Base-by-base conservation (phyloP, 1,284 basidiomycete species). In the Melampsora larici-populina region DNA sequence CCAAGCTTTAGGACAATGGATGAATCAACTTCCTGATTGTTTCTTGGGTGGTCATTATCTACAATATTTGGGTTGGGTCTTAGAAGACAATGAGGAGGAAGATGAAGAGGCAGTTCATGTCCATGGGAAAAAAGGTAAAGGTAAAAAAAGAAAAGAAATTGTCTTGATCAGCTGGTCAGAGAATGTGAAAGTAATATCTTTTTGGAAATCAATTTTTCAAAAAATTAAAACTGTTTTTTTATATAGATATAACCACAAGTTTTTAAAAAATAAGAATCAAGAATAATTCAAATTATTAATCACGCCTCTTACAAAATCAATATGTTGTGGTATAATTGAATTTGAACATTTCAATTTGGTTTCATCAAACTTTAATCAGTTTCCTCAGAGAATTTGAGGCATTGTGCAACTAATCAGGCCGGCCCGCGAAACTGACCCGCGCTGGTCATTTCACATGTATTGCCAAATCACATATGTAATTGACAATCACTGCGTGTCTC, bases 61-160 rank as follows among this genome's bases (percentile, higher is more conserved):
- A 51, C 91, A 91, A 55, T 98, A 98, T 83, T 89, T 96, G 9
- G 94, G 93, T n/a, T 95, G 93, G 92, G 91, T 95, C 1, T 87
- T 97, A 64, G 58, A n/a, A 70, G 80, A 18, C 58, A 75, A 24
- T 72, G 79, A 62, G 24, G 71, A 60, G 2, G 40, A 71, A 7
- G 17, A 21, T n/a, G 60, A 75, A 13, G 60, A 63, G 49, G 58
- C 40, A 31, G 51, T n/a, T 33, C 11, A 13, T 48, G 33, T 24
- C 33, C 29, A 21, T 24, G 55, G n/a, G 21, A 24, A 29, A 60
- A 24, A 46, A 46, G n/a, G n/a, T n/a, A n/a, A n/a, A n/a, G n/a
- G n/a, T n/a, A n/a, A n/a, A n/a, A n/a, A 46, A 1, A 13, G 15
- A 13, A 46, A 46, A 13, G n/a, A 46, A 46, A 46, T 0, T 46